These are phyloP conservation scores for Aspergillus spinulosporus DNA, from an alignment of 2,329 filamentous ascomycete genomes.

Conservation along the genomic window DNA sequence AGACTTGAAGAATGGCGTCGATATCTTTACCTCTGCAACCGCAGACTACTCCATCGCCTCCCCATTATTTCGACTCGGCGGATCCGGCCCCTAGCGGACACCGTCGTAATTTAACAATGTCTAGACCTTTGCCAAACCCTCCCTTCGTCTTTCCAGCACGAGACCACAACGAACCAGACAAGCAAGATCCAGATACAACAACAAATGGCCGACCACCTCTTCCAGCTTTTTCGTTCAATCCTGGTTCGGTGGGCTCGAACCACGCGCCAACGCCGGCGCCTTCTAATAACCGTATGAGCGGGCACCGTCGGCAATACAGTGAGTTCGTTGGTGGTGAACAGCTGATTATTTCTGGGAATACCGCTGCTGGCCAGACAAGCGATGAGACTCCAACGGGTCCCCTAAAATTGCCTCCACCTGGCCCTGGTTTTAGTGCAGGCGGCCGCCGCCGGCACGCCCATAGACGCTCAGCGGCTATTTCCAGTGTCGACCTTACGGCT, in stretches of 20 bases:
- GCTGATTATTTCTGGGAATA: conserved; percentile 59
- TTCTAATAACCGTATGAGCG: conserved; percentile 52
- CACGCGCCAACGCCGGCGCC: conserved; percentile 60
- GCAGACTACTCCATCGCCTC: conserved; percentile 27
- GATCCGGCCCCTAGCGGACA: conserved; percentile 21
- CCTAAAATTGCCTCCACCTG: conserved; percentile 30
- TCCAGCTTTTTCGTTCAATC: conserved; percentile 42
- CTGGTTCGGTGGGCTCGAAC: conserved; percentile 31
- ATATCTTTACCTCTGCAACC: conserved; percentile 39
- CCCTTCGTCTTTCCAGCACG: conserved; percentile 63
- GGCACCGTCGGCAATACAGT: conserved; percentile 75
- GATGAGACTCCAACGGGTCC: conserved; percentile 28
- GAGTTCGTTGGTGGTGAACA: conserved; percentile 75
- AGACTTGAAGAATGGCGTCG: conserved; percentile 33
- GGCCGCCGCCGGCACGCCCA: conserved; percentile 72
- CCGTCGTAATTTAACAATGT: conserved; percentile 32
- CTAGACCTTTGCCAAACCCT: conserved; percentile 56
- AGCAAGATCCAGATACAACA: conserved; percentile 49
- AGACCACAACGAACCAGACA: conserved; percentile 32
- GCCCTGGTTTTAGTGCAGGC: conserved; percentile 43
- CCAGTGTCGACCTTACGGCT: conserved; percentile 72
- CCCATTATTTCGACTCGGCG: conserved; percentile 31
- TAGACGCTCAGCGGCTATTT: conserved; percentile 77
- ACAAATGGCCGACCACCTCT: conserved; percentile 42
- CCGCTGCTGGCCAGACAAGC: conserved; percentile 51